Evolutionary conservation across 495 filamentous ascomycete genomes (phyloP).

Genomic region (Jackrogersella multiformis): DNA sequence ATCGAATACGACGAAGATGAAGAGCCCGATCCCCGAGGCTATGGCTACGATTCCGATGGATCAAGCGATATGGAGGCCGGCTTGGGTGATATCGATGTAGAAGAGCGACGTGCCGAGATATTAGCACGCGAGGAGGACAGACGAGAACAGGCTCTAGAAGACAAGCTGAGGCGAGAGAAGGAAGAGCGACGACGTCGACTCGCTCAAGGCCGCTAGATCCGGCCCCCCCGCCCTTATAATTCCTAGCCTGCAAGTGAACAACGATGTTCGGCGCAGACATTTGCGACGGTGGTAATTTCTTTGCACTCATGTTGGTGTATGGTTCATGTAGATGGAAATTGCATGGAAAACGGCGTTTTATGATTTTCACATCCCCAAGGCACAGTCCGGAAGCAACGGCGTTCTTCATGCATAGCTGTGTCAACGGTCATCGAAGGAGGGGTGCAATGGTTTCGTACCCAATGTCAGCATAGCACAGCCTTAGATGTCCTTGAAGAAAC

Average conservation of each 20-base stretch:
- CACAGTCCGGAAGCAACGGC: slow-evolving; percentile 25
- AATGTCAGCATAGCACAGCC: slow-evolving; percentile 11
- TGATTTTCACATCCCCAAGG: slow-evolving; percentile 14
- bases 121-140: slow-evolving; percentile 62
- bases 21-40: slow-evolving; percentile 53
- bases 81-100: slow-evolving; percentile 65
- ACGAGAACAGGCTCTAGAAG: slow-evolving; percentile 57
- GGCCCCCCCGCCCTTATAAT: background rate
- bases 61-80: slow-evolving; percentile 73
- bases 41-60: slow-evolving; percentile 58
- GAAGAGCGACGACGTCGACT: slow-evolving; percentile 53
- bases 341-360: slow-evolving; percentile 41
- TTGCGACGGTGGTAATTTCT: background rate
- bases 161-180: slow-evolving; percentile 56
- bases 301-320: slow-evolving; percentile 4
- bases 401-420: slow-evolving; percentile 29
- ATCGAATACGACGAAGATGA: slow-evolving; percentile 65
- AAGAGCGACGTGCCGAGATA: slow-evolving; percentile 61
- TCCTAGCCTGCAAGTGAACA: background rate
- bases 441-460: slow-evolving; percentile 4
- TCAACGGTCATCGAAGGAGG: background rate
- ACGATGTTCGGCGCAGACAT: slow-evolving; percentile 4
- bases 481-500: background rate
- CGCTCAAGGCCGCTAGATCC: slow-evolving; percentile 31
- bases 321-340: slow-evolving; percentile 41